Base-by-base conservation (phyloP, 495 filamentous ascomycete species). In the Neurospora tetrasperma region DNA sequence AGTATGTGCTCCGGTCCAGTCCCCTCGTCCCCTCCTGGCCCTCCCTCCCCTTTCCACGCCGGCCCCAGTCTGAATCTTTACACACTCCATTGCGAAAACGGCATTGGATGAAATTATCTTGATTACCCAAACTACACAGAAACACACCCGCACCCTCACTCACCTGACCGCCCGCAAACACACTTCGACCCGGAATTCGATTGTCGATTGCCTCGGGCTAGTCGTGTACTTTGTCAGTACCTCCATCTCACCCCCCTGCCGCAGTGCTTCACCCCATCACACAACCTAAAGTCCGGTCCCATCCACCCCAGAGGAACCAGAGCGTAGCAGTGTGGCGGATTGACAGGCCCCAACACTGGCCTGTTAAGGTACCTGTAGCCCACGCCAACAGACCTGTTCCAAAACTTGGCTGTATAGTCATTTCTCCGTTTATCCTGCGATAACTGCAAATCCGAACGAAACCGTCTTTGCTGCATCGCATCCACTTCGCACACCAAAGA, bases 201-300 rank as follows among this genome's bases (percentile, higher is more conserved):
- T 76, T 76, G 71, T 75, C 75, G 75, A 76, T 76, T 71, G 48
- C 71, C 39, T 68, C 66, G 71, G 70, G 48, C 69, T 46, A 38
- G 69, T 70, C 39, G 73, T 40, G 73, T 42, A 16, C 40, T 68
- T 42, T 46, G 31, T 74, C n/a, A 23, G 38, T 54, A 54, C 42
- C 71, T 31, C 27, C 27, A 31, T 66, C n/a, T 35, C 70, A 54
- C 20, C 44, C 44, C 39, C 70, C 44, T 38, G 4, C 35, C 35
- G 4, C 35, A 38, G 12, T 18, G 27, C 44, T 71, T n/a, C 70
- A 62, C 27, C 48, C 23, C 20, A 14, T 31, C 23, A 31, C 48
- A 59, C 35, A 38, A 38, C 35, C 35, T 38, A 38, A 38, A 31
- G 46, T 54, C 54, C 27, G 42, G 42, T 43, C 10, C 10, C 48